Percentiles rank a stretch among this genome's conserved stretches.
Evolutionary conservation across 2,329 filamentous ascomycete species (phyloP).

Genomic region (Ceratocystis harringtonii): DNA sequence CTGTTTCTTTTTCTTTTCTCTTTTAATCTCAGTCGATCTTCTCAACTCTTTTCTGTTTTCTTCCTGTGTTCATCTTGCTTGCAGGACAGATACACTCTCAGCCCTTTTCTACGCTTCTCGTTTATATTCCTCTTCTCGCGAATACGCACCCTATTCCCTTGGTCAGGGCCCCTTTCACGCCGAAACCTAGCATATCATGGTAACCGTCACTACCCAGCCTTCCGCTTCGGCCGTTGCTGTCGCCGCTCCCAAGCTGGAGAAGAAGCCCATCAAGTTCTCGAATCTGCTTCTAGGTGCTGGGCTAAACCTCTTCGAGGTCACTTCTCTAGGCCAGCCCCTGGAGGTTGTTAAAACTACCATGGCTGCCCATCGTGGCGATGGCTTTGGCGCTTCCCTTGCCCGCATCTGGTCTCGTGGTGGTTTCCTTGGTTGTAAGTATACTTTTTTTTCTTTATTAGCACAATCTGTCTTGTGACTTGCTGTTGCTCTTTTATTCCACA

Average conservation of each 20-base stretch:
- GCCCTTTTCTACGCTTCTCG: slow-evolving; percentile 6
- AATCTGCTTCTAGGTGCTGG: slow-evolving; percentile 89
- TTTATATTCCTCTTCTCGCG: slow-evolving; percentile 31
- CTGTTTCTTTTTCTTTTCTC: slow-evolving; percentile 3
- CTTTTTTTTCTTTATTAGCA: background rate
- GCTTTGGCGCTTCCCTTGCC: slow-evolving; percentile 63
- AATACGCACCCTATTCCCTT: slow-evolving; percentile 90
- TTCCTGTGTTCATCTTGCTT: background rate
- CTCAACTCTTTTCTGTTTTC: slow-evolving; percentile 16
- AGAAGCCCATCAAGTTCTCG: slow-evolving; percentile 99
- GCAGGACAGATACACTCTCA: background rate
- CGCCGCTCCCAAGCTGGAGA: slow-evolving; percentile 54
- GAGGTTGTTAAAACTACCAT: slow-evolving; percentile 99
- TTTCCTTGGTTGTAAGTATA: slow-evolving; percentile 71
- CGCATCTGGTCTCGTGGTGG: slow-evolving; percentile 92
- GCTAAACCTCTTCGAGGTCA: slow-evolving; percentile 88
- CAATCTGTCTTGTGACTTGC: background rate
- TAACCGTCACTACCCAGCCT: slow-evolving; percentile 39
- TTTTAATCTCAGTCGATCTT: slow-evolving; percentile 10
- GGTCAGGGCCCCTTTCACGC: slow-evolving; percentile 72
- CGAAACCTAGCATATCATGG: slow-evolving; percentile 45
- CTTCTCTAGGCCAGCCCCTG: slow-evolving; percentile 58
- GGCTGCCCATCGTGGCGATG: slow-evolving; percentile 87
- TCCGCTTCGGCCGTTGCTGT: slow-evolving; percentile 38
- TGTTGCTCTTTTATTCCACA: background rate